Conservation (phyloP, 1,284 basidiomycete genomes). For the Cystobasidium sp. region DNA sequence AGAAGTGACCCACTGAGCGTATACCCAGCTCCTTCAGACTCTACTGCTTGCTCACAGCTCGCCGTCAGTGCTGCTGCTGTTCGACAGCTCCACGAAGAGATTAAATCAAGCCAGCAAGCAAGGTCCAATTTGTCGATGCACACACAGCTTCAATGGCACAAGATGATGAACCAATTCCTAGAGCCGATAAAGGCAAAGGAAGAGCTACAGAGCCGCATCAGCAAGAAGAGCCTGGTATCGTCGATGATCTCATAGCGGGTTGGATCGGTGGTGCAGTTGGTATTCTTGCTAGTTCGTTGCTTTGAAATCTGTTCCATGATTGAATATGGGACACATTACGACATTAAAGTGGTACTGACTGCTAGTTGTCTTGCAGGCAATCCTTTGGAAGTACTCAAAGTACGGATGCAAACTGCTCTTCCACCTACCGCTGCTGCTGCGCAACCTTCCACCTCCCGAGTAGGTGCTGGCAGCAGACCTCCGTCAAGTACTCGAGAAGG, state of each 20-base stretch:
- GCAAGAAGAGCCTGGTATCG: constrained; percentile 30
- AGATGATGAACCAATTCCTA: constrained; percentile 15
- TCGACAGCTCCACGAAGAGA: neutral
- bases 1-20: neutral
- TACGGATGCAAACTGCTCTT: constrained; percentile 52
- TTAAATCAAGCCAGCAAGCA: neutral
- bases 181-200: constrained; percentile 21
- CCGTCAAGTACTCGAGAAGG: constrained; percentile 41
- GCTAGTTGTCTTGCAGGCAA: constrained; percentile 3
- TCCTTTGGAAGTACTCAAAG: constrained; percentile 48
- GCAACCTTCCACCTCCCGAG: constrained; percentile 29
- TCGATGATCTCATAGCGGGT: constrained; percentile 40
- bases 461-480: constrained; percentile 41
- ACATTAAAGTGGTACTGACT: neutral
- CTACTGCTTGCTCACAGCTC: neutral
- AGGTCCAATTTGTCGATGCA: constrained; percentile 10
- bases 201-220: constrained; percentile 11
- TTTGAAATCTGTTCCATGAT: neutral
- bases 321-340: neutral
- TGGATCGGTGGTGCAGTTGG: constrained; percentile 45
- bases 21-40: neutral
- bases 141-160: constrained; percentile 31
- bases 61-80: neutral
- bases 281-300: constrained; percentile 33
- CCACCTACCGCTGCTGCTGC: constrained; percentile 25